A percentile compares a stretch with the other conserved stretches of the same genome.
These are phyloP conservation scores for Tolypocladium cylindrosporum DNA, from an alignment of 2,329 filamentous ascomycete species.

Conservation along the genomic window DNA sequence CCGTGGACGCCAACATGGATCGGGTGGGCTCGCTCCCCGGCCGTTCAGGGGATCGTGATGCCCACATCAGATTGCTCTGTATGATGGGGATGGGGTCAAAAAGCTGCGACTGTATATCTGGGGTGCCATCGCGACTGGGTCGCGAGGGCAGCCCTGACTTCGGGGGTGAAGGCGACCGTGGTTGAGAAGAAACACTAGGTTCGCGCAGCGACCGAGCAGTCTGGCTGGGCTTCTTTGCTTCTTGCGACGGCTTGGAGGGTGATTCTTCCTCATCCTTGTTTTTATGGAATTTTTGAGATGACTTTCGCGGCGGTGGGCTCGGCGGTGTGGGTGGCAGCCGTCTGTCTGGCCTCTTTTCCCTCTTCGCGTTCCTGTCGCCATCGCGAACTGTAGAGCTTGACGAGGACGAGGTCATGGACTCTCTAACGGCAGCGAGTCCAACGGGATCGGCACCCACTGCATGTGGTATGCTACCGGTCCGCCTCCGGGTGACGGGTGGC, in stretches of 20 bases:
- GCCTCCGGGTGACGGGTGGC: slow-evolving; percentile 50
- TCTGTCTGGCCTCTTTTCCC: slow-evolving; percentile 31
- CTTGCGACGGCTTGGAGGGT: slow-evolving; percentile 25
- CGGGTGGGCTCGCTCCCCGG: slow-evolving; percentile 32
- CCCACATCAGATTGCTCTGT: slow-evolving; percentile 49
- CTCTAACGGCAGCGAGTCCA: slow-evolving; percentile 55
- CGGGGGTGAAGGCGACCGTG: slow-evolving; percentile 15
- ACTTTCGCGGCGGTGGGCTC: slow-evolving; percentile 53
- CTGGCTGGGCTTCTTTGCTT: slow-evolving; percentile 17
- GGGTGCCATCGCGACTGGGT: slow-evolving; percentile 60
- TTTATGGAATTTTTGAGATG: slow-evolving; percentile 44
- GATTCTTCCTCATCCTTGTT: slow-evolving; percentile 26
- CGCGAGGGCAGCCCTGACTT: slow-evolving; percentile 40
- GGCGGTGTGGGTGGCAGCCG: slow-evolving; percentile 38
- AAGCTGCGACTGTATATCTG: slow-evolving; percentile 47
- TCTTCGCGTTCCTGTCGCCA: slow-evolving; percentile 30
- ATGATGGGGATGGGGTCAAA: slow-evolving; percentile 43
- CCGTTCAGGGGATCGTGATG: slow-evolving; percentile 34
- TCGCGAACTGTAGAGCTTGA: slow-evolving; percentile 58
- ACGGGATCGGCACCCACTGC: slow-evolving; percentile 42
- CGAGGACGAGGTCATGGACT: slow-evolving; percentile 63
- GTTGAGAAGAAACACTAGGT: slow-evolving; percentile 12
- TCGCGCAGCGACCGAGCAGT: slow-evolving; percentile 23
- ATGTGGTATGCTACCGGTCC: slow-evolving; percentile 44
- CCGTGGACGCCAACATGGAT: slow-evolving; percentile 23